A percentile compares a stretch with the other conserved stretches of the same genome.
phyloP scores from a whole-genome alignment of 2,329 filamentous ascomycete genomes.

The Cercospora zeina region DNA sequence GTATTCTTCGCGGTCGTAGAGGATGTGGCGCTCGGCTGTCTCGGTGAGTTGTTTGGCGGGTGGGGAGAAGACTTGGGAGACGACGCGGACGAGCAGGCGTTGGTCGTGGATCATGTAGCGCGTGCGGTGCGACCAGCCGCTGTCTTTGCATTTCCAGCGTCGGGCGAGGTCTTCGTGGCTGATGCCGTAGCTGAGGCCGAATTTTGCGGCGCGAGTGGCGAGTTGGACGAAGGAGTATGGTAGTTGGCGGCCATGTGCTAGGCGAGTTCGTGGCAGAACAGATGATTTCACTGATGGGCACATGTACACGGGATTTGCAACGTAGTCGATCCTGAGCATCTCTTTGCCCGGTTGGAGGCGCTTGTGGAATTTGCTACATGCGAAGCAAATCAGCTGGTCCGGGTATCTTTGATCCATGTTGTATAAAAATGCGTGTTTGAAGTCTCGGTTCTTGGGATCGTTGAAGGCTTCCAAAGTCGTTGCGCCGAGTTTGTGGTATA shows the following conservation, averaged over 20 bases:
- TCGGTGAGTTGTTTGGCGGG: conserved; percentile 51
- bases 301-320: conserved; percentile 58
- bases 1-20: conserved; percentile 62
- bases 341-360: conserved; percentile 57
- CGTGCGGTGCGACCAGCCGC: conserved; percentile 57
- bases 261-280: conserved; percentile 54
- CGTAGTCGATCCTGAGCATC: conserved; percentile 54
- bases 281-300: conserved; percentile 57
- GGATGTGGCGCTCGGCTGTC: conserved; percentile 55
- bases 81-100: conserved; percentile 60
- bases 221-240: conserved; percentile 62
- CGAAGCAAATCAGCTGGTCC: conserved; percentile 60
- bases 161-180: conserved; percentile 50
- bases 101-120: conserved; percentile 56
- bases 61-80: conserved; percentile 55
- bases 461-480: conserved; percentile 45
- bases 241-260: conserved; percentile 57
- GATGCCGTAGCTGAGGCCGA: conserved; percentile 53
- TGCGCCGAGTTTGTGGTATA: conserved; percentile 48
- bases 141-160: conserved; percentile 55
- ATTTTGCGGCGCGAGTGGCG: conserved; percentile 52
- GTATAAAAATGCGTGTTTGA: conserved; percentile 55
- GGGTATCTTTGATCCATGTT: conserved; percentile 55
- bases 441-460: conserved; percentile 46
- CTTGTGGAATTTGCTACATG: conserved; percentile 57